Evolutionary conservation across 2,329 filamentous ascomycete genomes (phyloP), one percentile per base, ranked within the genome.

Genomic region (Immersiporthe knoxdaviesiana): DNA sequence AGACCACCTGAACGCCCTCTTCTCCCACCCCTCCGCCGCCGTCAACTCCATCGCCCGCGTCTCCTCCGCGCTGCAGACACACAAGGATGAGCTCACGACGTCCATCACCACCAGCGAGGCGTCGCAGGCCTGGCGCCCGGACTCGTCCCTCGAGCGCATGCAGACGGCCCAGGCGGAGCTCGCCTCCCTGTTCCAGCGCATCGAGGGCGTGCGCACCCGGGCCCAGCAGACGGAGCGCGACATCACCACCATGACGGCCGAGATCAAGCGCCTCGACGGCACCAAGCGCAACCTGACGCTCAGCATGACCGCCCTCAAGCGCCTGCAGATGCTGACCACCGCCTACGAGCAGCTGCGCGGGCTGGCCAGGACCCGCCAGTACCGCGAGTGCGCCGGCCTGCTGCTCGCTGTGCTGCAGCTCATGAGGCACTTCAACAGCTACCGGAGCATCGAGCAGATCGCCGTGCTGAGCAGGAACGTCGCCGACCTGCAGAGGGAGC

Each of bases 361-460:
- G 2, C 84, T 97, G 73, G 91, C 92, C 73, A 92, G 92, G 80
- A 91, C 92, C 47, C 86, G 95, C 68, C 96, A 99, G 79, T 99
- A 99, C 79, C 87, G 93, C 72, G 96, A 99, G 79, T 98, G 96
- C 77, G 94, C 95, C 21, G 94, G 97, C 75, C 85, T 99, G 70
- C 84, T 99, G 68, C 93, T 97, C 82, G 96, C 96, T 12, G 96
- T 99, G 41, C 88, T 99, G 69, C 96, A 99, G 85, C 89, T 99
- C 60, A 97, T 98, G 92, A 92, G 92, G 74, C 94, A 99, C 81
- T 99, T 99, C 86, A 97, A 97, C 82, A 97, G 93, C 80, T 99
- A 98, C 79, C 87, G 96, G 70, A 97, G 94, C 75, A 98, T 99
- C 74, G 95, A 98, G 78, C 96, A 99, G 84, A 98, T 99, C 77